phyloP scores from a whole-genome alignment of 768 basidiomycete genomes.

The Mycena chlorophos region DNA sequence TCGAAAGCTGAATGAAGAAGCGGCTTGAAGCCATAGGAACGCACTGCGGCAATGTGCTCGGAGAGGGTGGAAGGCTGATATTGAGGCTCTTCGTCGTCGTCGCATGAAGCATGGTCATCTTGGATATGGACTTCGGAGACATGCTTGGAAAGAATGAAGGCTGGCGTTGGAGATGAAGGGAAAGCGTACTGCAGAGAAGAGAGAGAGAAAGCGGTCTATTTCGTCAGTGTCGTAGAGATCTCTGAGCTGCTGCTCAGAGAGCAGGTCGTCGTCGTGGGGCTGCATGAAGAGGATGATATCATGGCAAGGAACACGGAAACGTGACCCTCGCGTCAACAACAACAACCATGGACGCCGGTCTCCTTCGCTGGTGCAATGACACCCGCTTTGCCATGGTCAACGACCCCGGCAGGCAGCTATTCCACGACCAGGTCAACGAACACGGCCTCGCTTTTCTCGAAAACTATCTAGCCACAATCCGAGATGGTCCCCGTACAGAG shows the following conservation, averaged over 20 bases:
- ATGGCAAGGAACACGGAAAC: slow-evolving; percentile 8
- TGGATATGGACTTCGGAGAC: slow-evolving; percentile 55
- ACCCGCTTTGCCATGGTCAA: slow-evolving; percentile 68
- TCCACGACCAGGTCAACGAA: slow-evolving; percentile 71
- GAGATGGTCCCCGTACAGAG: slow-evolving; percentile 68
- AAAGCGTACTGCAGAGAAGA: slow-evolving; percentile 56
- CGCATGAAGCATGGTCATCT: slow-evolving; percentile 17
- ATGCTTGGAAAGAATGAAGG: slow-evolving; percentile 39
- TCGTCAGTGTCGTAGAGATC: slow-evolving; percentile 65
- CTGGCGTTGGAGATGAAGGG: neutral
- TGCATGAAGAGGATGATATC: slow-evolving; percentile 5
- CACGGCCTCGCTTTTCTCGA: slow-evolving; percentile 81
- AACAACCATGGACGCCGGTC: slow-evolving; percentile 46
- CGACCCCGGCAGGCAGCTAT: slow-evolving; percentile 68
- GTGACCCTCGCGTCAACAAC: slow-evolving; percentile 17
- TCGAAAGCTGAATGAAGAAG: neutral
- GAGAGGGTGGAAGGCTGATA: neutral
- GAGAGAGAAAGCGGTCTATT: slow-evolving; percentile 55
- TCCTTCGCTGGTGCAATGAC: slow-evolving; percentile 67
- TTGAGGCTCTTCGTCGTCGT: neutral
- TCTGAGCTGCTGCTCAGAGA: slow-evolving; percentile 56
- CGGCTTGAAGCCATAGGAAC: slow-evolving; percentile 1
- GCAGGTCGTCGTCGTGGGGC: slow-evolving; percentile 19
- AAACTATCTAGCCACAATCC: slow-evolving; percentile 73
- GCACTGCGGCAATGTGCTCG: neutral